Base-by-base conservation (phyloP, 768 basidiomycete genomes). In the Trametes coccinea region DNA sequence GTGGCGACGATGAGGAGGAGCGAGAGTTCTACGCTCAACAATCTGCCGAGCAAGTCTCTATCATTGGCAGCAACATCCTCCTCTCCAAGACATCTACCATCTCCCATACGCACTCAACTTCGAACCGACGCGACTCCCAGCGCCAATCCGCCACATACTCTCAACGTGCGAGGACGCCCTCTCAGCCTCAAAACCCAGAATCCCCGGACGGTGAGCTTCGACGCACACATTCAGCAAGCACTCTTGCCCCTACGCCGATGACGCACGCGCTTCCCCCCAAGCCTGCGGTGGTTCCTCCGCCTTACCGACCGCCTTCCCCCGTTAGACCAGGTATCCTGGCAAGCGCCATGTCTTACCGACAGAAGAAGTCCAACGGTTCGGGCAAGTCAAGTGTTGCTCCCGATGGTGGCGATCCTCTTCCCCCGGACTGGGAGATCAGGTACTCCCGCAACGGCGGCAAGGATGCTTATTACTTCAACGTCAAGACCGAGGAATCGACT, bases 251-350 rank as follows among this genome's bases (percentile, higher is more conserved):
- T 14, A 39, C 49, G 2, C 62, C 56, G 5, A 70, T 87, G 48
- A 84, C 80, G n/a, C 87, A 89, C 69, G 85, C 86, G 31, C 77
- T 89, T 16, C 87, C 87, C 17, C 83, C 87, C 3, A 89, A 89
- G 72, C 87, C 87, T 48, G 76, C 82, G 34, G 75, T 80, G 47
- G 75, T 80, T 47, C 79, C 67, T 63, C 79, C 82, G 53, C 79
- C 82, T 58, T 82, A 80, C 70, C 71, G 63, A 17, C 68, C 58
- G 3, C 78, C 84, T 64, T 80, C 82, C 49, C 82, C 84, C 71
- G 80, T 84, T 64, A 79, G 83, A 54, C 82, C 81, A 56, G 82
- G 84, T 67, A 82, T 84, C 68, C 80, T 82, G 66, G 85, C 84
- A 61, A 84, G 84, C 66, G 78, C 84, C 41, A 87, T 88, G 85